Conservation (phyloP, 768 basidiomycete genomes). For the Wakefieldia striispora region DNA sequence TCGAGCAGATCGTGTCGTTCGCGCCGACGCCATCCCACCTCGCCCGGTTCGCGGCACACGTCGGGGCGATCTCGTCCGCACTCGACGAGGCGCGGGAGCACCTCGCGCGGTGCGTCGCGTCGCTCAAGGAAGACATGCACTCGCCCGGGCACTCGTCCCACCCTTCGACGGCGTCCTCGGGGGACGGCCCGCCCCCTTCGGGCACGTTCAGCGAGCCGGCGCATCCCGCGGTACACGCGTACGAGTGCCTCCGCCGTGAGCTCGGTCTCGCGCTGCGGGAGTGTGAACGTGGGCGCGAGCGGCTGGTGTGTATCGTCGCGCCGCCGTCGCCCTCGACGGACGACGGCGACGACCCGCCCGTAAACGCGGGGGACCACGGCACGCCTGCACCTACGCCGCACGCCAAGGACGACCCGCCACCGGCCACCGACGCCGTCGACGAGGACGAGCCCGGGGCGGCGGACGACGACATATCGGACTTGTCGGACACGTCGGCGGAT, state of each 20-base stretch:
- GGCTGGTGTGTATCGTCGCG: slow-evolving; percentile 55
- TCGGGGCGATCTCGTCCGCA: slow-evolving; percentile 65
- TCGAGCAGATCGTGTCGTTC: slow-evolving; percentile 43
- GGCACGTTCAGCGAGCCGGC: slow-evolving; percentile 22
- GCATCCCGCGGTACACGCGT: slow-evolving; percentile 60
- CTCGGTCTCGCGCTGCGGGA: slow-evolving; percentile 77
- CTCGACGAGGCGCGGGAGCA: slow-evolving; percentile 71
- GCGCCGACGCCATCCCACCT: slow-evolving; percentile 74
- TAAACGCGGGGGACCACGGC: too few species aligned
- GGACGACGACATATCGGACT: slow-evolving; percentile 50
- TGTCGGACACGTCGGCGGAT: slow-evolving; percentile 49
- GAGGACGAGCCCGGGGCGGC: neutral
- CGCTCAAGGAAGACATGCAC: slow-evolving; percentile 44
- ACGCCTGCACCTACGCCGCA: too few species aligned
- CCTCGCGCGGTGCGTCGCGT: slow-evolving; percentile 58
- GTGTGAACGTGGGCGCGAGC: slow-evolving; percentile 75
- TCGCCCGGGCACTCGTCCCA: slow-evolving; percentile 22
- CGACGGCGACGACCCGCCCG: slow-evolving; percentile 47
- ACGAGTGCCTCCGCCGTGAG: slow-evolving; percentile 73
- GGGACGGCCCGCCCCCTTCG: too few species aligned
- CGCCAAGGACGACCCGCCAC: neutral
- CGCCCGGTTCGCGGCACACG: slow-evolving; percentile 68
- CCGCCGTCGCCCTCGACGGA: slow-evolving; percentile 41
- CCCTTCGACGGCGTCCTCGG: slow-evolving; percentile 19
- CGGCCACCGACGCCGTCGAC: too few species aligned